Evolutionary conservation across 2,329 filamentous ascomycete genomes (phyloP).

Genomic region (Fusarium fujikuroi): DNA sequence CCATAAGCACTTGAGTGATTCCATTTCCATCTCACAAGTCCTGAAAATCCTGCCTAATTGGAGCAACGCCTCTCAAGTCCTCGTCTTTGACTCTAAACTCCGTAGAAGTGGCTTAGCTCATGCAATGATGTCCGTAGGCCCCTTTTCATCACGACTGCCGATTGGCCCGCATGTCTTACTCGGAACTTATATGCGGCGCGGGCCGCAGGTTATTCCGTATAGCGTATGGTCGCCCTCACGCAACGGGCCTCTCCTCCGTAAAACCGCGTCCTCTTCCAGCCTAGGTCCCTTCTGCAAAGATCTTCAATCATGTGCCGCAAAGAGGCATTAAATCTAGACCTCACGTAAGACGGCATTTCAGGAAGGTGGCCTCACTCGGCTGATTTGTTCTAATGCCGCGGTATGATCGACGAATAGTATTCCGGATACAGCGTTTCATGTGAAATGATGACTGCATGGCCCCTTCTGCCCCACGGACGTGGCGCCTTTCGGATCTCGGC

Average conservation of each 20-base stretch:
- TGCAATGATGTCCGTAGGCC: not conserved
- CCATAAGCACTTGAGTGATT: not conserved
- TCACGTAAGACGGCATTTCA: conserved; percentile 11
- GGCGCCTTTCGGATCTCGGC: not conserved
- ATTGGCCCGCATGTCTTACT: not conserved
- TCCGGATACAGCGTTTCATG: not conserved
- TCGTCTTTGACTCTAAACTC: not conserved
- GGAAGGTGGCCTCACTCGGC: not conserved
- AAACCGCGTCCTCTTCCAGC: not conserved
- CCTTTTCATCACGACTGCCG: not conserved
- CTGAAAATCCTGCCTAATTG: not conserved
- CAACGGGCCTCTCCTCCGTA: not conserved
- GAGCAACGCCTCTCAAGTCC: not conserved
- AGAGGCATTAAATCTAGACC: not conserved
- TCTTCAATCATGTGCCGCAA: not conserved
- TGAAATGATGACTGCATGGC: not conserved
- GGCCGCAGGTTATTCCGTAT: not conserved
- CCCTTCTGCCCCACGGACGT: not conserved
- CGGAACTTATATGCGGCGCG: not conserved
- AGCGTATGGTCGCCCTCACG: not conserved
- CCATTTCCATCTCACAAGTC: too few species aligned
- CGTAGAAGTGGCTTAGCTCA: not conserved
- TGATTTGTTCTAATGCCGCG: not conserved
- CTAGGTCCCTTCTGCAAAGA: not conserved
- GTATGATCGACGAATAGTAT: not conserved